Conservation (phyloP, 2,329 filamentous ascomycete species). For the Paraconiothyrium sp. region DNA sequence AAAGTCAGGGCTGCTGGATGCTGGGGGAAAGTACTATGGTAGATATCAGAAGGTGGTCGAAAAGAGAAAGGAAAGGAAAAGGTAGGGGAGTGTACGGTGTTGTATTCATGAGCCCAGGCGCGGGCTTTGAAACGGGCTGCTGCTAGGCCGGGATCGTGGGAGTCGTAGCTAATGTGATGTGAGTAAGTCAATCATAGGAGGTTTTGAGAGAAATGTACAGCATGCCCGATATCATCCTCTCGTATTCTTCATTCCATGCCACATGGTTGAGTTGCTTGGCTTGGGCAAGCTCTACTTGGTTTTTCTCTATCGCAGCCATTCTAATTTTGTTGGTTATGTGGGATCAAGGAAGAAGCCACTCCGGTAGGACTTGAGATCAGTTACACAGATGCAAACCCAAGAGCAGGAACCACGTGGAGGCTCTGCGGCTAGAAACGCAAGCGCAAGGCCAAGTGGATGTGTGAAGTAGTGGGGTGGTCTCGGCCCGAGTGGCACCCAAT, state of each 20-base stretch:
- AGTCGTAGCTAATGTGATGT: conserved; percentile 58
- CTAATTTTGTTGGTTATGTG: background rate
- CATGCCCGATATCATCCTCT: conserved; percentile 72
- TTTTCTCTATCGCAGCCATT: conserved; percentile 55
- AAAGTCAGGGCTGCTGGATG: conserved; percentile 33
- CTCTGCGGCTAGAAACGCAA: background rate
- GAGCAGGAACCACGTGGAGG: background rate
- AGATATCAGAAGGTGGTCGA: background rate
- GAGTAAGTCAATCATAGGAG: background rate
- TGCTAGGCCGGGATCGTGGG: conserved; percentile 59
- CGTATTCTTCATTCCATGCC: conserved; percentile 69
- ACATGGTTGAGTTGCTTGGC: conserved; percentile 61
- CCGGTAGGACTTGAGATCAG: background rate
- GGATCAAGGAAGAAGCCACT: background rate
- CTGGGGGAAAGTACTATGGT: conserved; percentile 49
- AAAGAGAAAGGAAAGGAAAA: too few species aligned
- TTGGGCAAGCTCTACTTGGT: conserved; percentile 54
- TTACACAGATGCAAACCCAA: background rate
- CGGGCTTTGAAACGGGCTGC: conserved; percentile 64
- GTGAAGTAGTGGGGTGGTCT: background rate
- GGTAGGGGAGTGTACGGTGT: conserved; percentile 34
- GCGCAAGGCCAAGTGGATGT: conserved; percentile 7
- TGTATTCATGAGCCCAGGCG: conserved; percentile 67
- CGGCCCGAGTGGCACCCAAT: conserved; percentile 8
- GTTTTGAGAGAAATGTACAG: conserved; percentile 52